Evolutionary conservation across 495 filamentous ascomycete genomes (phyloP).

Genomic region (Aspergillus affinis): DNA sequence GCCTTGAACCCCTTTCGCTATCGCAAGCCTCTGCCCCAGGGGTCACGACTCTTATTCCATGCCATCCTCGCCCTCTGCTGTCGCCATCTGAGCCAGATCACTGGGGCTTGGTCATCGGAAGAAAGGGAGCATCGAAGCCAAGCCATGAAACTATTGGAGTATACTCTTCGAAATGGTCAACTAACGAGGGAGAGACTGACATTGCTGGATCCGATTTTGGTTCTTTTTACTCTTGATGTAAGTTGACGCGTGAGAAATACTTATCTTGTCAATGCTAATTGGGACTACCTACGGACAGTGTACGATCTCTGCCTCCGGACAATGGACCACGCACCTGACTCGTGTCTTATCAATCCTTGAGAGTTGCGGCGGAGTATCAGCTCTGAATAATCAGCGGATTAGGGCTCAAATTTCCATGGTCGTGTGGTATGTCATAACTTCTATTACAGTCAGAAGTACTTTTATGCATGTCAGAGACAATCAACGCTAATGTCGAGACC

Average conservation of each 20-base stretch:
- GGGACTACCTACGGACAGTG: slow-evolving; percentile 6
- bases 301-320: slow-evolving; percentile 18
- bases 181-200: background rate
- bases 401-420: slow-evolving; percentile 29
- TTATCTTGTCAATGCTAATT: background rate
- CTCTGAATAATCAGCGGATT: slow-evolving; percentile 10
- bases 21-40: slow-evolving; percentile 6
- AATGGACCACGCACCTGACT: slow-evolving; percentile 15
- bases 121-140: slow-evolving; percentile 14
- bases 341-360: slow-evolving; percentile 15
- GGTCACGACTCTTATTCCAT: slow-evolving; percentile 17
- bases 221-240: slow-evolving; percentile 24
- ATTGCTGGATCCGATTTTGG: slow-evolving; percentile 19
- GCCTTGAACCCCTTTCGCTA: slow-evolving; percentile 20
- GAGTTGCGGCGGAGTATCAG: slow-evolving; percentile 12
- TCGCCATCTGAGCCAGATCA: slow-evolving; percentile 15
- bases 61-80: slow-evolving; percentile 23
- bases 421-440: slow-evolving; percentile 20
- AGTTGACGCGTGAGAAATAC: background rate
- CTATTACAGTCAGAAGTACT: background rate
- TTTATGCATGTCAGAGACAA: too few relatives aligned
- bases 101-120: slow-evolving; percentile 9
- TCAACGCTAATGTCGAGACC: background rate
- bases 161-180: slow-evolving; percentile 6
- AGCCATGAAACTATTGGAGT: slow-evolving; percentile 19